Evolutionary conservation across 1,284 basidiomycete genomes (phyloP).

Genomic region (Irpex sp.): DNA sequence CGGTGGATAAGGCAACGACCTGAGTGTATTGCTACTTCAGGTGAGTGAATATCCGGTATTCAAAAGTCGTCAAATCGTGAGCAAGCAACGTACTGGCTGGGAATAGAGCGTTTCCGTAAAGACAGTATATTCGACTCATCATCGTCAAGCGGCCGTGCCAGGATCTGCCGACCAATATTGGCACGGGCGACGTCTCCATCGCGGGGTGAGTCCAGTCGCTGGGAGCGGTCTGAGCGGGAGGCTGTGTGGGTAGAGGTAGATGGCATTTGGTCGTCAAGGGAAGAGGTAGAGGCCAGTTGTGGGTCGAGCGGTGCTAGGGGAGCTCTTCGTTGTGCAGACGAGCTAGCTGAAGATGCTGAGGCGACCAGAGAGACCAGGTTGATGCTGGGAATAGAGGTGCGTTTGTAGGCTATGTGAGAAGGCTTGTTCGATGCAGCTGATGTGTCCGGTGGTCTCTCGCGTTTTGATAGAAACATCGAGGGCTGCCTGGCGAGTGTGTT

Average conservation of each 20-base stretch:
- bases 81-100: constrained; percentile 24
- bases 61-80: constrained; percentile 2
- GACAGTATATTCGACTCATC: constrained; percentile 17
- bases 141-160: constrained; percentile 20
- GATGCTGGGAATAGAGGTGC: constrained; percentile 19
- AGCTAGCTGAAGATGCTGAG: constrained; percentile 4
- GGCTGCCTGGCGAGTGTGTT: constrained; percentile 4
- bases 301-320: constrained; percentile 28
- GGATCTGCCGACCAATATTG: constrained; percentile 24
- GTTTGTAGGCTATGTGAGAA: constrained; percentile 18
- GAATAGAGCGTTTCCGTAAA: constrained; percentile 25
- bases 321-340: constrained; percentile 18
- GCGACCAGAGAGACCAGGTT: constrained; percentile 11
- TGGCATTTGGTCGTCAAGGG: constrained; percentile 27
- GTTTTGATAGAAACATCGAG: constrained; percentile 17
- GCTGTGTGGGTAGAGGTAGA: constrained; percentile 14
- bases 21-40: constrained; percentile 17
- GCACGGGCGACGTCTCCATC: constrained; percentile 20
- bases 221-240: constrained; percentile 19
- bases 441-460: constrained; percentile 13
- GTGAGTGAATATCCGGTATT: background rate
- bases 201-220: constrained; percentile 1
- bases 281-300: constrained; percentile 20
- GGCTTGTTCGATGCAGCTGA: constrained; percentile 13
- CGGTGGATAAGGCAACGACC: constrained; percentile 19